Evolutionary conservation across 192 early-diverging fungal species (phyloP).

Genomic region (Coemansia biformis): DNA sequence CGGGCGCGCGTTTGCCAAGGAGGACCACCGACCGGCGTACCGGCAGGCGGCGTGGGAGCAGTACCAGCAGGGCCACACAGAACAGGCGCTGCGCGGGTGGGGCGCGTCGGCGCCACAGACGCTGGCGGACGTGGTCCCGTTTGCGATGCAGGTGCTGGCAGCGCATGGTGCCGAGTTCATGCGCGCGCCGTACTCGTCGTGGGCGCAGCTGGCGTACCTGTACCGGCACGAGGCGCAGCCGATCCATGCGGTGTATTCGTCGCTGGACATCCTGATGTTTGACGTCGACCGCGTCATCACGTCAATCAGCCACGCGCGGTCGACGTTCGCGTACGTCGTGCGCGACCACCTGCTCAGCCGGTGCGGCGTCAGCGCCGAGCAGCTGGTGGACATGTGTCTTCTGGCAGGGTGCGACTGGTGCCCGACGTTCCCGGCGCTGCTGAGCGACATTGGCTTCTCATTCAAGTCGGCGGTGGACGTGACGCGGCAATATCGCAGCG

Average conservation of each 20-base stretch:
- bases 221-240: slow-evolving; percentile 62
- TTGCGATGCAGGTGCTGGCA: slow-evolving; percentile 65
- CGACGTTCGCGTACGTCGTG: slow-evolving; percentile 58
- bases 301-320: slow-evolving; percentile 58
- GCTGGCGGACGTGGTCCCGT: slow-evolving; percentile 60
- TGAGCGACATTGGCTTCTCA: slow-evolving; percentile 53
- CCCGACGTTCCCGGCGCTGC: slow-evolving; percentile 66
- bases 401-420: slow-evolving; percentile 74
- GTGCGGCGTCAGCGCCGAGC: slow-evolving; percentile 59
- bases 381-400: slow-evolving; percentile 74
- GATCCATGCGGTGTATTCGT: slow-evolving; percentile 65
- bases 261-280: slow-evolving; percentile 70
- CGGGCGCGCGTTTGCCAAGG: slow-evolving; percentile 56
- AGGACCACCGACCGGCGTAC: slow-evolving; percentile 57
- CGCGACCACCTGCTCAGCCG: slow-evolving; percentile 59
- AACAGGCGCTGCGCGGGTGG: slow-evolving; percentile 59
- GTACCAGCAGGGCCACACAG: slow-evolving; percentile 56
- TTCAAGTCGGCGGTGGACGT: slow-evolving; percentile 67
- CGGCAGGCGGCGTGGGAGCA: slow-evolving; percentile 66
- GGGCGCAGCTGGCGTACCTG: slow-evolving; percentile 75
- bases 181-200: slow-evolving; percentile 74
- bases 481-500: slow-evolving; percentile 62
- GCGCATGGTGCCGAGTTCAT: slow-evolving; percentile 65
- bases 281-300: slow-evolving; percentile 70
- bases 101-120: slow-evolving; percentile 47